phyloP scores from a whole-genome alignment of 1,284 basidiomycete genomes.

The Cryptococcus sp. region DNA sequence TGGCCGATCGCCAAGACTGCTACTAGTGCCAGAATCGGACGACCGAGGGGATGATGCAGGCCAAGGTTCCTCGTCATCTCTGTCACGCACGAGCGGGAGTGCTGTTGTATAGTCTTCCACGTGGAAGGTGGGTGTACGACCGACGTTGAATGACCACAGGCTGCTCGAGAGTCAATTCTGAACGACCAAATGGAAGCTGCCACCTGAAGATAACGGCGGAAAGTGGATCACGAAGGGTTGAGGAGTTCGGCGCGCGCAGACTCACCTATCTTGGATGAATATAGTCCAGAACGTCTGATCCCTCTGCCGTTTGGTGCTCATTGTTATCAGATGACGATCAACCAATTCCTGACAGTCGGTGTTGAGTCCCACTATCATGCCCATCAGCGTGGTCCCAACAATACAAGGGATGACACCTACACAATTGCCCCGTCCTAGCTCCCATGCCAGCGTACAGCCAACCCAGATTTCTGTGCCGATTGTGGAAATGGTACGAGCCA shows the following conservation, averaged over 20 bases:
- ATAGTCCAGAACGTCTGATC: conserved; percentile 1
- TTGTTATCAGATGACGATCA: background rate
- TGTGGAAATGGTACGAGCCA: background rate
- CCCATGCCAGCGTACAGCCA: background rate
- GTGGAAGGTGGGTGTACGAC: background rate
- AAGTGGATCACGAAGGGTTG: no score
- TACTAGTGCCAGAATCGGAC: no score
- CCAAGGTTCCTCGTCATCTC: conserved; percentile 4
- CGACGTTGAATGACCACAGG: background rate
- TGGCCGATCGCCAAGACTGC: background rate
- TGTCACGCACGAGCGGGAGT: background rate
- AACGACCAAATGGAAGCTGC: background rate
- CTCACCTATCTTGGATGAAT: background rate
- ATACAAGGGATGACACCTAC: background rate
- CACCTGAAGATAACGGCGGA: no score
- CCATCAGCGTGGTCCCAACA: no score
- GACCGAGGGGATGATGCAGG: background rate
- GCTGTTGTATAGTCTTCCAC: background rate
- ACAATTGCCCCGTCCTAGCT: background rate
- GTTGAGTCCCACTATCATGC: background rate
- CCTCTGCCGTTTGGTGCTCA: background rate
- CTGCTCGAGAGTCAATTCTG: background rate
- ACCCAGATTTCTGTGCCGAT: conserved; percentile 1
- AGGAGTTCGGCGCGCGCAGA: background rate
- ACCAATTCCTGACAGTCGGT: background rate